These are phyloP conservation scores for Leonotis leonurus DNA, from an alignment of 257 asterid species.

Conservation along the genomic window DNA sequence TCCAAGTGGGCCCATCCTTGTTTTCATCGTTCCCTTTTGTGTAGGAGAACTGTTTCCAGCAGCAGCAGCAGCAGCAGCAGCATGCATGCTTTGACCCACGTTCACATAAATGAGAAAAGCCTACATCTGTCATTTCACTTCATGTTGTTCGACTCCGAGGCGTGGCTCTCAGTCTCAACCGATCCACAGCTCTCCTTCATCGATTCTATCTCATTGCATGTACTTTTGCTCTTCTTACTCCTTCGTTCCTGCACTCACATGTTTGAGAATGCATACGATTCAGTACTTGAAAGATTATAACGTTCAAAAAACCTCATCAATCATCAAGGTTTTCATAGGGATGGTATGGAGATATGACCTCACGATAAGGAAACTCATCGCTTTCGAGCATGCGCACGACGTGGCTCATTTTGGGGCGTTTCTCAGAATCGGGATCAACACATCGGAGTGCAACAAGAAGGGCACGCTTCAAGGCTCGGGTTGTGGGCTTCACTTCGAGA, in stretches of 20 bases:
- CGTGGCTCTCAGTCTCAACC: too few species aligned
- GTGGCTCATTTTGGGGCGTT: slow-evolving; percentile 89
- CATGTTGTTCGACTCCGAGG: slow-evolving; percentile 11
- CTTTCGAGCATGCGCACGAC: slow-evolving; percentile 85
- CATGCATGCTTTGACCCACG: slow-evolving; percentile 28
- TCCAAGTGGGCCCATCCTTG: slow-evolving; percentile 23
- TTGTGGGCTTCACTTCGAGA: slow-evolving; percentile 65
- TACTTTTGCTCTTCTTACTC: slow-evolving; percentile 47
- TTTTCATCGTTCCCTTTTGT: slow-evolving; percentile 21
- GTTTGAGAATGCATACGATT: neutral
- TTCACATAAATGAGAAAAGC: slow-evolving; percentile 15
- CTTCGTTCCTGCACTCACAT: slow-evolving; percentile 52
- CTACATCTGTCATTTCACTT: slow-evolving; percentile 23
- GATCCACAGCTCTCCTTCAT: slow-evolving; percentile 52
- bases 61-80: too few species aligned
- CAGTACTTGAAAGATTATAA: neutral
- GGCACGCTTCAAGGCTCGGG: slow-evolving; percentile 77
- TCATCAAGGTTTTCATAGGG: neutral
- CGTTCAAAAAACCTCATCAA: neutral
- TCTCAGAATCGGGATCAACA: slow-evolving; percentile 91
- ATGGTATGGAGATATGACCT: slow-evolving; percentile 28
- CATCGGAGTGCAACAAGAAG: slow-evolving; percentile 87
- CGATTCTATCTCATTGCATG: slow-evolving; percentile 60
- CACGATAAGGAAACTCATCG: slow-evolving; percentile 71
- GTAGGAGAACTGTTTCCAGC: slow-evolving; percentile 27